Evolutionary conservation across 2,329 filamentous ascomycete species (phyloP).

Genomic region (Tolypocladium cylindrosporum): DNA sequence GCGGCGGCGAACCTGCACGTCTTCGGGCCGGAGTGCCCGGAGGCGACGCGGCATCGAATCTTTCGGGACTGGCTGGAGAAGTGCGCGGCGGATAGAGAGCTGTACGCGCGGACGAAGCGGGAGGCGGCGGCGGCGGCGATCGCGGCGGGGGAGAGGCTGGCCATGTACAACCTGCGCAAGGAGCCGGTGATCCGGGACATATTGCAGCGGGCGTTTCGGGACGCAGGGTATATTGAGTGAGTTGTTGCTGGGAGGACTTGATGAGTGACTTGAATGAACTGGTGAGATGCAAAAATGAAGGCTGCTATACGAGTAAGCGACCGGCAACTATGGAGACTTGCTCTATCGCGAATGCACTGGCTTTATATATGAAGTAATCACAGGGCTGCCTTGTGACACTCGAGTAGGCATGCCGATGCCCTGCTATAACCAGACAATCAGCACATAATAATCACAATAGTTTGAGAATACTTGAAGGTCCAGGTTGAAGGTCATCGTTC

Average conservation of each 20-base stretch:
- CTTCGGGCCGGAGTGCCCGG: constrained; percentile 30
- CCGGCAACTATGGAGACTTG: too few relatives aligned
- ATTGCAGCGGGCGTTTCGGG: constrained; percentile 11
- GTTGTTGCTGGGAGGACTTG: too few relatives aligned
- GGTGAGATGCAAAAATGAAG: too few relatives aligned
- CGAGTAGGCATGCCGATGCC: too few relatives aligned
- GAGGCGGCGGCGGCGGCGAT: constrained; percentile 19
- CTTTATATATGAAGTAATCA: too few relatives aligned
- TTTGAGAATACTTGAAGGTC: too few relatives aligned
- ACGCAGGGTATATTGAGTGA: constrained; percentile 1
- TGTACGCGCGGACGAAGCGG: constrained; percentile 29
- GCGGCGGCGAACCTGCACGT: constrained; percentile 36
- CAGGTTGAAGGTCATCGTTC: background rate
- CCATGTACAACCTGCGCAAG: constrained; percentile 31
- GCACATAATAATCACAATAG: too few relatives aligned
- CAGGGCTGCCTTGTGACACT: too few relatives aligned
- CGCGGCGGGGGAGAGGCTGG: constrained; percentile 18
- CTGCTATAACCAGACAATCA: too few relatives aligned
- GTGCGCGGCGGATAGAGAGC: constrained; percentile 23
- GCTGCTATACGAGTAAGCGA: too few relatives aligned
- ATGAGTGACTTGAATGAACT: too few relatives aligned
- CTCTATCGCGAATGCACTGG: too few relatives aligned
- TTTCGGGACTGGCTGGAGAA: constrained; percentile 31
- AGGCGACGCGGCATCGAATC: constrained; percentile 28
- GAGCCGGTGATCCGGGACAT: constrained; percentile 27